Evolutionary conservation across 495 filamentous ascomycete species (phyloP), one percentile per base, ranked within the genome.

Genomic region (Staphylotrichum longicolle): DNA sequence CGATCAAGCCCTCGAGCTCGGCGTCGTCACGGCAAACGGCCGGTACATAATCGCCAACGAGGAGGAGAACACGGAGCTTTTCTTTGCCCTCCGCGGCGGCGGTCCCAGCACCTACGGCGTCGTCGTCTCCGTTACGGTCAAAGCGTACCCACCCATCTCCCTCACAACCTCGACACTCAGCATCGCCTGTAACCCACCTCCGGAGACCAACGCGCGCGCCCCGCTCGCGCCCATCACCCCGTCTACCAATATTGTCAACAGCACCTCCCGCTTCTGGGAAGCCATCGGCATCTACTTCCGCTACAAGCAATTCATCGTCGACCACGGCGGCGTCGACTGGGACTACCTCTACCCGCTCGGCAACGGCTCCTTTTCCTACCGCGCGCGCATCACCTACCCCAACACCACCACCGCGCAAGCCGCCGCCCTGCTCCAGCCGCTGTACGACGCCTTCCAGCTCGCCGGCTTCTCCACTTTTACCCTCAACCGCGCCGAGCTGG

Each of bases 51-150:
- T 80, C 0, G 82, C 81, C 3, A 78, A 77, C 46, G 67, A 77
- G 11, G 58, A 72, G 6, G 73, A 72, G 27, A 75, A 88, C 53
- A 65, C 76, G 0, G 86, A 88, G 34, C 70, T 88, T 8, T 89
- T 85, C 74, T 88, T 77, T 78, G 86, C 86, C 5, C 70, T 88
- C 3, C 75, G 80, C 32, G 86, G 85, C 7, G 83, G 84, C 4
- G 85, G 84, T 3, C 79, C 75, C 8, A 79, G 82, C 68, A 82
- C 80, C 30, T 86, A 70, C 54, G 83, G 82, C 30, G 69, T 84
- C 33, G 77, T 85, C 30, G 80, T 79, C 30, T 85, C 62, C 77
- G 71, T 78, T 41, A 70, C 78, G 15, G 59, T 78, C 27, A 80
- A 78, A 55, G 78, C 77, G 7, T 68, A 69, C 54, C 74, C 75